A percentile compares a stretch with the other conserved stretches of the same genome.
phyloP scores from a whole-genome alignment of 2,329 filamentous ascomycete genomes.

The Tolypocladium ophioglossoides region DNA sequence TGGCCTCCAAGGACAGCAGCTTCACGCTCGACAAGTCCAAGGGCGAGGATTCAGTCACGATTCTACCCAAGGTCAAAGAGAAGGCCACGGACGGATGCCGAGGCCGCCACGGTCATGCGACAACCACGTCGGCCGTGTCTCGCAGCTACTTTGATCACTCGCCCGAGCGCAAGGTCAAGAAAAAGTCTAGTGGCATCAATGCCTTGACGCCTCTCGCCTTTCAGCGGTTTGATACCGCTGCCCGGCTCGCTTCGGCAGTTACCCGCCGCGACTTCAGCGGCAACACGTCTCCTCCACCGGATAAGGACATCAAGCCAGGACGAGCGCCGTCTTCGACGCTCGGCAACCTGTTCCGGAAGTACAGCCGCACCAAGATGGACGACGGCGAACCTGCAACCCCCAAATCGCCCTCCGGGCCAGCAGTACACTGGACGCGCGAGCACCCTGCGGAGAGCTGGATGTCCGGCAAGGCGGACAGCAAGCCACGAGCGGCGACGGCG shows the following conservation, averaged over 20 bases:
- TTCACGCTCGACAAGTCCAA: constrained; percentile 12
- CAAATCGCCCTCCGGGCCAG: not conserved
- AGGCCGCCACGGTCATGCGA: not conserved
- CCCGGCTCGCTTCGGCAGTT: not conserved
- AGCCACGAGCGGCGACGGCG: not conserved
- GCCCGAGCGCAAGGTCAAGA: not conserved
- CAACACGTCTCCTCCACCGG: constrained; percentile 6
- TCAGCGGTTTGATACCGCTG: not conserved
- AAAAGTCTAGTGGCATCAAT: not conserved
- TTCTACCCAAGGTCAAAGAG: constrained; percentile 7
- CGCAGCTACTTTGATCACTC: constrained; percentile 2
- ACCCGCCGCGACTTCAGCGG: not conserved
- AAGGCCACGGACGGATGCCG: not conserved
- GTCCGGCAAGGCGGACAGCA: not conserved
- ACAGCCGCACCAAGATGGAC: constrained; percentile 9
- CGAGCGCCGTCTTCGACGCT: constrained; percentile 14
- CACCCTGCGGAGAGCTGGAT: not conserved
- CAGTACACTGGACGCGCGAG: not conserved
- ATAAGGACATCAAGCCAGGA: not conserved
- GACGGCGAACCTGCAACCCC: not conserved
- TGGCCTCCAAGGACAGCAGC: constrained; percentile 8
- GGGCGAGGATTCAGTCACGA: constrained; percentile 9
- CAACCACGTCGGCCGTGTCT: not conserved
- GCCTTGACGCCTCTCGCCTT: not conserved
- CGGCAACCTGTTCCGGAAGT: constrained; percentile 15